A percentile compares a stretch with the other conserved stretches of the same genome.
These are phyloP conservation scores for Solanum clarkiae DNA, from an alignment of 257 asterid species.

Conservation along the genomic window DNA sequence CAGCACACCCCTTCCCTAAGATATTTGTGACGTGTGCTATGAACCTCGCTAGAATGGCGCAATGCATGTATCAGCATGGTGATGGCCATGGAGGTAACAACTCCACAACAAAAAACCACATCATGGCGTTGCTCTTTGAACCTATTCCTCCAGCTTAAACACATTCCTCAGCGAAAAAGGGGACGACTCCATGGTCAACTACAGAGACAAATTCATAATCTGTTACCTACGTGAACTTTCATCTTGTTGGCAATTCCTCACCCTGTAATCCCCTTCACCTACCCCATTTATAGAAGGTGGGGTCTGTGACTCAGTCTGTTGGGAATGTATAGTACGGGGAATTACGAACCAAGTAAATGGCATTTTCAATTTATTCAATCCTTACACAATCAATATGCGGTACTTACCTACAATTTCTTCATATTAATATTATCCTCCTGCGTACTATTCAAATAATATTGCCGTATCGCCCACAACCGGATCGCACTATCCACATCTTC, in stretches of 20 bases:
- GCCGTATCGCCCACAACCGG: no score
- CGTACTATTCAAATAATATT: no score
- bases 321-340: neutral
- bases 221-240: neutral
- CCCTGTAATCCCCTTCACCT: neutral
- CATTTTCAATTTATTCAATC: no score
- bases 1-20: neutral
- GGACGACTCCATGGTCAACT: neutral
- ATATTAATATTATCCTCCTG: no score
- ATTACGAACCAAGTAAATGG: no score
- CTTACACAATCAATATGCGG: no score
- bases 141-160: conserved; percentile 9
- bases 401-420: no score
- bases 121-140: conserved; percentile 14
- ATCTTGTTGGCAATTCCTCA: neutral
- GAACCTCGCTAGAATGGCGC: conserved; percentile 39
- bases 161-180: neutral
- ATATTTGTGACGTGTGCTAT: conserved; percentile 10
- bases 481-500: no score
- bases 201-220: neutral
- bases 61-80: conserved; percentile 38
- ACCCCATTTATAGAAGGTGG: neutral
- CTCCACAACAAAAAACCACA: conserved; percentile 2
- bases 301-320: neutral
- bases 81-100: conserved; percentile 40